Percentiles rank a stretch among this genome's conserved stretches.
phyloP scores from a whole-genome alignment of 202 grass and related monocot genomes.

The Brachypodium distachyon region DNA sequence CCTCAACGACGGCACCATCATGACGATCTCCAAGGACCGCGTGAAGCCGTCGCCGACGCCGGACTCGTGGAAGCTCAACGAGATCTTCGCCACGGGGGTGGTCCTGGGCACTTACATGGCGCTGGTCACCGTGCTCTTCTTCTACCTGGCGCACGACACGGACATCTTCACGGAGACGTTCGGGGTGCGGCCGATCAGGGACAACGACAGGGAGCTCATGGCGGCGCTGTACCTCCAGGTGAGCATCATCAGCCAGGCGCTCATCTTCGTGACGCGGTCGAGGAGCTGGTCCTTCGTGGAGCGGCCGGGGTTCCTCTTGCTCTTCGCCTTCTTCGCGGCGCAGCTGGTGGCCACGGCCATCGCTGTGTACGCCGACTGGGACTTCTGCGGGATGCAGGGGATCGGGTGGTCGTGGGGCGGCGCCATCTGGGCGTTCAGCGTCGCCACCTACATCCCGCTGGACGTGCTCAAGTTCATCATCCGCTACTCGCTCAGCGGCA shows the following conservation, averaged over 20 bases:
- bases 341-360: slow-evolving; percentile 75
- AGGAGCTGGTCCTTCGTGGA: slow-evolving; percentile 86
- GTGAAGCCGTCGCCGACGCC: slow-evolving; percentile 70
- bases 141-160: slow-evolving; percentile 61
- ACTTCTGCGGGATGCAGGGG: slow-evolving; percentile 62
- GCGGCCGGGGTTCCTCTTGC: slow-evolving; percentile 61
- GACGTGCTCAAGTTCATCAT: slow-evolving; percentile 85
- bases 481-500: slow-evolving; percentile 53
- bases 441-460: slow-evolving; percentile 80
- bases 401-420: slow-evolving; percentile 74
- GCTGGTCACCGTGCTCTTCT: slow-evolving; percentile 63
- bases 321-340: slow-evolving; percentile 65
- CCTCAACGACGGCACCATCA: slow-evolving; percentile 98
- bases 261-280: slow-evolving; percentile 88
- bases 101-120: slow-evolving; percentile 92
- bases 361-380: slow-evolving; percentile 65
- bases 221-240: slow-evolving; percentile 90
- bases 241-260: slow-evolving; percentile 90
- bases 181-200: slow-evolving; percentile 42
- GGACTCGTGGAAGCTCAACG: slow-evolving; percentile 81
- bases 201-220: slow-evolving; percentile 53
- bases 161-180: slow-evolving; percentile 61
- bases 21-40: slow-evolving; percentile 96
- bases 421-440: slow-evolving; percentile 69
- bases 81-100: slow-evolving; percentile 88